phyloP scores from a whole-genome alignment of 1,139 yeast genomes.

The Suhomyces coccinellae region DNA sequence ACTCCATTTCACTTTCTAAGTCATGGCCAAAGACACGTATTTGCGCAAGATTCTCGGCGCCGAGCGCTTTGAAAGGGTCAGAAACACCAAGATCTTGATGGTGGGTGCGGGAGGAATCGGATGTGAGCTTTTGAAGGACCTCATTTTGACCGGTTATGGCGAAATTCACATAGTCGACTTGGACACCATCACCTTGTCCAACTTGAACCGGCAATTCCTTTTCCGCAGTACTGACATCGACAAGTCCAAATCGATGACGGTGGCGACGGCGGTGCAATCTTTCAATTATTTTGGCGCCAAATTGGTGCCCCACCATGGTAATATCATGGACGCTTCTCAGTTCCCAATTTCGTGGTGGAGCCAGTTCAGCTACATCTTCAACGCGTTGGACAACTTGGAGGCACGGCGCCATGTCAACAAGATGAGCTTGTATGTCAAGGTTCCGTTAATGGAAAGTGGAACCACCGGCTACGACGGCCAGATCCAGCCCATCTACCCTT shows the following conservation, averaged over 20 bases:
- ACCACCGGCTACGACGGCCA: conserved; percentile 95
- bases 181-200: conserved; percentile 90
- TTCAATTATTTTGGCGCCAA: conserved; percentile 73
- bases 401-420: conserved; percentile 89
- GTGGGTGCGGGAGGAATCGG: conserved; percentile 99
- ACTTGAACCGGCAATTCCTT: conserved; percentile 89
- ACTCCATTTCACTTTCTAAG: not conserved
- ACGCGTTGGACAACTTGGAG: conserved; percentile 90
- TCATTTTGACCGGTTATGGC: conserved; percentile 80
- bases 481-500: conserved; percentile 86
- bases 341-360: conserved; percentile 83
- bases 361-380: conserved; percentile 75
- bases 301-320: conserved; percentile 80
- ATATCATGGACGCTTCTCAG: conserved; percentile 72
- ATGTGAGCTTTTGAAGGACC: conserved; percentile 86
- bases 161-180: conserved; percentile 91
- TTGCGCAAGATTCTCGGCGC: conserved; percentile 47
- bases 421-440: conserved; percentile 70
- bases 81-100: conserved; percentile 63
- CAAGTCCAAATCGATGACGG: conserved; percentile 79
- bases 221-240: conserved; percentile 87
- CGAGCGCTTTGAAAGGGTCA: conserved; percentile 31
- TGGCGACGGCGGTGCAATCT: conserved; percentile 73
- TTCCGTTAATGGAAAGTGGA: conserved; percentile 89
- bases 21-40: conserved; percentile 45